phyloP scores from a whole-genome alignment of 495 filamentous ascomycete genomes.

The Tetracladium marchalianum region DNA sequence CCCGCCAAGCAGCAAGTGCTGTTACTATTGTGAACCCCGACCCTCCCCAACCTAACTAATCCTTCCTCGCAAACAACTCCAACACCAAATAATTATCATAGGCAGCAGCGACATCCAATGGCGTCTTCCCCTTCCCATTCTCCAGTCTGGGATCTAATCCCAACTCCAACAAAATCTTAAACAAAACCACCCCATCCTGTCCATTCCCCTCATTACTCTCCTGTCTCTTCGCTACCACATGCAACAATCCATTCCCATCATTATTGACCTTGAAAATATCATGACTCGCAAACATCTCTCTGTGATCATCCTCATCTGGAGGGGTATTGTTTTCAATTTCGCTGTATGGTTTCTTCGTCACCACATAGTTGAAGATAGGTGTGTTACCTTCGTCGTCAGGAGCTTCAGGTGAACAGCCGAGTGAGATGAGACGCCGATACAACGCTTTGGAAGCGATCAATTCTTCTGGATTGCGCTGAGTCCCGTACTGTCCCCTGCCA shows the following conservation, averaged over 20 bases:
- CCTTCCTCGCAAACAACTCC: no score
- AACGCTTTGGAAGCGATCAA: not conserved
- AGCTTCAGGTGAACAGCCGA: conserved; percentile 14
- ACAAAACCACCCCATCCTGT: conserved; percentile 12
- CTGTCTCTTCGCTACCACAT: conserved; percentile 21
- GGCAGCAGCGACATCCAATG: conserved; percentile 27
- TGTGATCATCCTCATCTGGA: conserved; percentile 4
- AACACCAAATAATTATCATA: conserved; percentile 26
- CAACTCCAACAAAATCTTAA: conserved; percentile 19
- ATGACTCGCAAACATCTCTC: not conserved
- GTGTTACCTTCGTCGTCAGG: conserved; percentile 21
- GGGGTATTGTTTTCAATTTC: not conserved
- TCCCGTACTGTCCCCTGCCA: conserved; percentile 1
- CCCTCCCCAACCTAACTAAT: no score
- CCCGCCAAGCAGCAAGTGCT: no score
- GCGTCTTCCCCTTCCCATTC: conserved; percentile 21
- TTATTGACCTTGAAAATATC: conserved; percentile 22
- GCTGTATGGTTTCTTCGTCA: not conserved
- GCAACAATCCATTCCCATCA: conserved; percentile 22
- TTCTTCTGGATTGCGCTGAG: not conserved
- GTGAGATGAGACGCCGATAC: conserved; percentile 10
- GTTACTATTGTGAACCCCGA: no score
- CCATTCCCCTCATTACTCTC: not conserved
- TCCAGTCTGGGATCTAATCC: conserved; percentile 27
- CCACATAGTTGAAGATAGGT: conserved; percentile 19